A percentile compares a stretch with the other conserved stretches of the same genome.
These are phyloP conservation scores for Sugiyamaella chiloensis DNA, from an alignment of 805 yeast species.

Conservation along the genomic window DNA sequence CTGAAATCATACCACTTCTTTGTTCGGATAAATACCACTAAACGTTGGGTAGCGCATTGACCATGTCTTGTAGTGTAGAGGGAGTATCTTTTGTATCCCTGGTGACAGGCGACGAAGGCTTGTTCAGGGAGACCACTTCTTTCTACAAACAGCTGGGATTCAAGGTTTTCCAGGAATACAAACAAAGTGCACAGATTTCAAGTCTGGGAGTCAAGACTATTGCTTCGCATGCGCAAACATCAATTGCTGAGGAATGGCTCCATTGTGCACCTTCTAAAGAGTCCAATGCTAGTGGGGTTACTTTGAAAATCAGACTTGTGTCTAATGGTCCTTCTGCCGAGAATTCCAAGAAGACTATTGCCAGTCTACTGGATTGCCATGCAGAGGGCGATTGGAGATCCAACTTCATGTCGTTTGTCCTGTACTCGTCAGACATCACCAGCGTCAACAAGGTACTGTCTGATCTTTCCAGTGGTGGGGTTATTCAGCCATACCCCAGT, in stretches of 20 bases:
- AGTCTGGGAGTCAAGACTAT: constrained; percentile 25
- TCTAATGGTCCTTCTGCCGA: constrained; percentile 25
- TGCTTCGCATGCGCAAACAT: constrained; percentile 26
- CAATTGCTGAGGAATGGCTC: constrained; percentile 30
- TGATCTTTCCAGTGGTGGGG: constrained; percentile 33
- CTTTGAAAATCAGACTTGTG: constrained; percentile 32
- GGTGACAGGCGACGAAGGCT: constrained; percentile 47
- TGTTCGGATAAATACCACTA: no score
- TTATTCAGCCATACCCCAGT: constrained; percentile 55
- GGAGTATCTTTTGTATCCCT: constrained; percentile 33
- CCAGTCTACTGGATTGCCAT: constrained; percentile 17
- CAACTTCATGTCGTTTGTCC: constrained; percentile 42
- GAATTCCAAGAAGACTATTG: constrained; percentile 22
- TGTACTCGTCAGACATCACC: constrained; percentile 43
- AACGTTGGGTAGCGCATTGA: no score
- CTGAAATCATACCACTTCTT: no score
- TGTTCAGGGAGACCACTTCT: constrained; percentile 45
- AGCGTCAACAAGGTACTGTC: constrained; percentile 8
- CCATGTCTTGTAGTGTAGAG: constrained; percentile 5
- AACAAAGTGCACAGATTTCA: constrained; percentile 28
- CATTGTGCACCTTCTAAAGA: constrained; percentile 15
- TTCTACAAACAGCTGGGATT: constrained; percentile 57
- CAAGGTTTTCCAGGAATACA: constrained; percentile 35
- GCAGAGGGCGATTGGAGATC: constrained; percentile 49
- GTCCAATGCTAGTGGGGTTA: constrained; percentile 25